Conservation (phyloP, 1,284 basidiomycete species). For the Puccinia horiana region DNA sequence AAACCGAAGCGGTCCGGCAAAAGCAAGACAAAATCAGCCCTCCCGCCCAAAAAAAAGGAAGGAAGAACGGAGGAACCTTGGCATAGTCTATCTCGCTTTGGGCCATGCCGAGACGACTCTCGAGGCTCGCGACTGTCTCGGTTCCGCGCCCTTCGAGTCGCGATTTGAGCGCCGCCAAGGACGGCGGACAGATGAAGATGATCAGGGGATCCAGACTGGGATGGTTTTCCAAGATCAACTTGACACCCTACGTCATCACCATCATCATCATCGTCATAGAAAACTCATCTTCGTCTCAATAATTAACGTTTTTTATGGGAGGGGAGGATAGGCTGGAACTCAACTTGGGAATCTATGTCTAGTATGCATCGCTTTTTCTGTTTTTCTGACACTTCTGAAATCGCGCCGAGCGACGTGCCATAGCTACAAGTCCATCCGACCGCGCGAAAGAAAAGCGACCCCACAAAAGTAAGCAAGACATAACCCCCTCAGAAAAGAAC, state of each 20-base stretch:
- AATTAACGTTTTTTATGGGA: neutral
- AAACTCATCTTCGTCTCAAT: neutral
- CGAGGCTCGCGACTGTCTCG: constrained; percentile 73
- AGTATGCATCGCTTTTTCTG: constrained; percentile 76
- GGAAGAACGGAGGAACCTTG: constrained; percentile 56
- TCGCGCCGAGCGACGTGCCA: constrained; percentile 79
- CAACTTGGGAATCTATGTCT: constrained; percentile 92
- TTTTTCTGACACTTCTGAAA: constrained; percentile 62
- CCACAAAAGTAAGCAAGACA: neutral
- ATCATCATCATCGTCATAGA: neutral
- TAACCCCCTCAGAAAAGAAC: neutral
- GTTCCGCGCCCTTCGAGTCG: constrained; percentile 81
- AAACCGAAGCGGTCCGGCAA: no score
- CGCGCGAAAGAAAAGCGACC: neutral
- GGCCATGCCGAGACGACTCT: constrained; percentile 77
- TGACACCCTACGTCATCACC: constrained; percentile 70
- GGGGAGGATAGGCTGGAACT: neutral
- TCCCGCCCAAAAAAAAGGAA: neutral
- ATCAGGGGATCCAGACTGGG: constrained; percentile 76
- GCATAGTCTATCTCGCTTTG: constrained; percentile 84
- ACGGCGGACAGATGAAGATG: constrained; percentile 90
- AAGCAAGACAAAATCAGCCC: neutral
- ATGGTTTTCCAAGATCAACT: constrained; percentile 75
- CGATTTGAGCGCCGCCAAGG: constrained; percentile 67
- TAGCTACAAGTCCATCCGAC: constrained; percentile 61